Conservation (phyloP, 2,329 filamentous ascomycete species). For the Fusarium coffeatum region DNA sequence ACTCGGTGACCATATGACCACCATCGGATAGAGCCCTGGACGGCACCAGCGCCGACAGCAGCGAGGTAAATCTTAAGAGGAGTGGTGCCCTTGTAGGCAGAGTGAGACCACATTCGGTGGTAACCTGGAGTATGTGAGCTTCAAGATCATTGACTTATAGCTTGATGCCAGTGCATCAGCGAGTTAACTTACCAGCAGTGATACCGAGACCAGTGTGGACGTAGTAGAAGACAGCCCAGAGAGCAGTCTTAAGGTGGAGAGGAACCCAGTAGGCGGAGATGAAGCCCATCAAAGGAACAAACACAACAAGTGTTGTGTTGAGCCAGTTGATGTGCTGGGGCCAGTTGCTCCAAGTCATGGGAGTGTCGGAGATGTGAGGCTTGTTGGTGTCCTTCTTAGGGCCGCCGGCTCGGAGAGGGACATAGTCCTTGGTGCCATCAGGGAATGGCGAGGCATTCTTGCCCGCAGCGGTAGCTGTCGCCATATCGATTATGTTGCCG, state of each 20-base stretch:
- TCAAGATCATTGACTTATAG: background rate
- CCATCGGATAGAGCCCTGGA: constrained; percentile 88
- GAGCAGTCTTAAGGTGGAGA: constrained; percentile 74
- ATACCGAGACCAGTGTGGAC: constrained; percentile 86
- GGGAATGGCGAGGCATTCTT: constrained; percentile 55
- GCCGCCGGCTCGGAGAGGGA: constrained; percentile 56
- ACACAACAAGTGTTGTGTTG: constrained; percentile 83
- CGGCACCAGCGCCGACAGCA: constrained; percentile 82
- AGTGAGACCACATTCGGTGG: constrained; percentile 86
- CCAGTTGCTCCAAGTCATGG: constrained; percentile 86
- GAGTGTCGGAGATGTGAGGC: constrained; percentile 82
- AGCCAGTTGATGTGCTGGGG: constrained; percentile 95
- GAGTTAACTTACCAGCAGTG: constrained; percentile 70
- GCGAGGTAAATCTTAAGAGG: constrained; percentile 86
- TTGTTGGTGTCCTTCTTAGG: constrained; percentile 48
- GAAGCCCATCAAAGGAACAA: constrained; percentile 79
- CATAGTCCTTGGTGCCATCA: constrained; percentile 68
- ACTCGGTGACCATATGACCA: constrained; percentile 89
- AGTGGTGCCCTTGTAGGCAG: constrained; percentile 80
- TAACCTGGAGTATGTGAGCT: constrained; percentile 45
- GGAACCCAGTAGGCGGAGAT: constrained; percentile 83
- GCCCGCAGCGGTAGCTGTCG: constrained; percentile 55
- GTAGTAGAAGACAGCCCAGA: constrained; percentile 83
- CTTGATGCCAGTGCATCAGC: background rate
- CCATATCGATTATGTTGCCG: constrained; percentile 43